Conservation (phyloP, 148 eudicot species). For the Oxyria digyna region DNA sequence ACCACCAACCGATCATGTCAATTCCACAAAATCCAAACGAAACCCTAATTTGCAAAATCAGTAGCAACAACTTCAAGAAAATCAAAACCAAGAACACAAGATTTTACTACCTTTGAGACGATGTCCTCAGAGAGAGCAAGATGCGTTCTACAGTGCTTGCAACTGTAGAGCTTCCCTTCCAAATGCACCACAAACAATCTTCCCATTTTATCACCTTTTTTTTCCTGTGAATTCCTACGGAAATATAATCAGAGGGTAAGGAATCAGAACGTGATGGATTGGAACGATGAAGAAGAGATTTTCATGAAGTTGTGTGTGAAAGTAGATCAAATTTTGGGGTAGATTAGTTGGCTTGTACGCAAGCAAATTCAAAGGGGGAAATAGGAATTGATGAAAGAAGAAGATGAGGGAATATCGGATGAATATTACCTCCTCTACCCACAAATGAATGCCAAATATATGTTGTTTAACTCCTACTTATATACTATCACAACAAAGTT, state of each 20-base stretch:
- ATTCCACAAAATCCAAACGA: not conserved
- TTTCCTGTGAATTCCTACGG: slow-evolving; percentile 1
- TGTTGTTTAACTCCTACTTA: not conserved
- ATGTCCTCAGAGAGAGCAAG: slow-evolving; percentile 48
- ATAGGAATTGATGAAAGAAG: not conserved
- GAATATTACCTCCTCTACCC: not conserved
- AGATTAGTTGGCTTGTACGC: slow-evolving; percentile 4
- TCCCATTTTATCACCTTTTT: slow-evolving; percentile 32
- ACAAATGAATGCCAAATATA: not conserved
- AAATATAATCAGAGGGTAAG: not conserved
- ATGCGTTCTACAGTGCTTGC: slow-evolving; percentile 75
- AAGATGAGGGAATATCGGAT: slow-evolving; percentile 3
- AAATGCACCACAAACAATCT: slow-evolving; percentile 52
- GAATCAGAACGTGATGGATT: not conserved
- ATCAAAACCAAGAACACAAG: not conserved
- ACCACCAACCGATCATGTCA: not conserved
- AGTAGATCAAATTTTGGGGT: slow-evolving; percentile 1
- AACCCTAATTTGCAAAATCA: slow-evolving; percentile 1
- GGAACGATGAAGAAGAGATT: not conserved
- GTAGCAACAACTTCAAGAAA: not conserved
- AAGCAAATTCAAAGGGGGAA: not conserved
- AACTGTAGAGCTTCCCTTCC: slow-evolving; percentile 73
- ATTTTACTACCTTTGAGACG: slow-evolving; percentile 47
- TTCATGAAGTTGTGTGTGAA: not conserved
- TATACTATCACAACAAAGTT: not conserved